A percentile compares a stretch with the other conserved stretches of the same genome.
Evolutionary conservation across 176 grass and related monocot genomes (phyloP).

Genomic region (Cenchrus purpureus): DNA sequence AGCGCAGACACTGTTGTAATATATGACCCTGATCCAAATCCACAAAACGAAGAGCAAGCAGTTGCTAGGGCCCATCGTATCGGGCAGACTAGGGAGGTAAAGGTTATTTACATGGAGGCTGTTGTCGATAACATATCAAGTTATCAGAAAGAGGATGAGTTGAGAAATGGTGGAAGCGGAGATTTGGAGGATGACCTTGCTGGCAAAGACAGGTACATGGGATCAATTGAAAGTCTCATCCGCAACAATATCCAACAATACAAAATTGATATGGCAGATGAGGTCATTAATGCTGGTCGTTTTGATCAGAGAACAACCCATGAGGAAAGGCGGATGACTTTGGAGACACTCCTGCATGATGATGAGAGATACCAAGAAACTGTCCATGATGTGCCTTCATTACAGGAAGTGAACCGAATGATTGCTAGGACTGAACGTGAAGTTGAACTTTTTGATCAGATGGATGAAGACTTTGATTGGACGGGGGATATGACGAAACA

Average conservation of each 20-base stretch:
- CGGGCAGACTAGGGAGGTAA: conserved; percentile 97
- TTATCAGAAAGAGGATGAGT: conserved; percentile 99
- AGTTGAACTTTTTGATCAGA: conserved; percentile 97
- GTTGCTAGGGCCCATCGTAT: conserved; percentile 99
- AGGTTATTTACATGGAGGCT: conserved; percentile 98
- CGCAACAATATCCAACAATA: conserved; percentile 98
- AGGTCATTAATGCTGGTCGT: conserved; percentile 99
- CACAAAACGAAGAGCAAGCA: conserved; percentile 98
- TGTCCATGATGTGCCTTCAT: conserved; percentile 96
- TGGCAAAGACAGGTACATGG: conserved; percentile 92
- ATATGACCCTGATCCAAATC: conserved; percentile 98
- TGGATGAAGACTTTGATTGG: conserved; percentile 99
- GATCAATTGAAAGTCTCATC: conserved; percentile 98
- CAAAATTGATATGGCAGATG: conserved; percentile 99
- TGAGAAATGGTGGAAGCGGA: conserved; percentile 75
- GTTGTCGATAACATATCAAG: conserved; percentile 97
- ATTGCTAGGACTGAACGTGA: conserved; percentile 91
- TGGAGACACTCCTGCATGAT: conserved; percentile 96
- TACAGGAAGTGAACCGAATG: conserved; percentile 99
- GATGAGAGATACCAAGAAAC: conserved; percentile 96
- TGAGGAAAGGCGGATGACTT: conserved; percentile 93
- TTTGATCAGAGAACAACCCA: conserved; percentile 99
- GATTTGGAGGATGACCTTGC: conserved; percentile 94
- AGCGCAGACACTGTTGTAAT: conserved; percentile 99
- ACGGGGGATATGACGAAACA: conserved; percentile 87